These are phyloP conservation scores for Lindgomyces ingoldianus DNA, from an alignment of 495 filamentous ascomycete genomes.

Conservation along the genomic window DNA sequence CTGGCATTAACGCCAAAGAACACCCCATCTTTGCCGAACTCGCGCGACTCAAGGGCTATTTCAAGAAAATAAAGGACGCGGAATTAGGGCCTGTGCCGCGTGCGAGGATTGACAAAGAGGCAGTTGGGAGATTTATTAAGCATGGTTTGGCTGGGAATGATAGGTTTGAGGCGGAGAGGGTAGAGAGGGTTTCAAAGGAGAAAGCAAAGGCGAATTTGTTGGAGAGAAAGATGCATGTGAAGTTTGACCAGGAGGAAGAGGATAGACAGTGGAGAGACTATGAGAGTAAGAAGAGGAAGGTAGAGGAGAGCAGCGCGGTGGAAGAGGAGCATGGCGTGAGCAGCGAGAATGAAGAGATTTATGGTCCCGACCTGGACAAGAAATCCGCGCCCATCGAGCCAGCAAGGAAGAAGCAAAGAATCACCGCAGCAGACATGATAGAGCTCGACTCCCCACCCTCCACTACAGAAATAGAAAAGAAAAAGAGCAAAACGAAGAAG, in stretches of 20 bases:
- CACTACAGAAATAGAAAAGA: background rate
- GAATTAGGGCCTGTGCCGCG: conserved; percentile 49
- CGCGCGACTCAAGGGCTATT: conserved; percentile 82
- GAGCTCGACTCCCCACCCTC: background rate
- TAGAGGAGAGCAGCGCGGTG: conserved; percentile 38
- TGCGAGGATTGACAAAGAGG: conserved; percentile 70
- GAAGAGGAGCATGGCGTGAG: conserved; percentile 28
- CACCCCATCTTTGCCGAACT: conserved; percentile 86
- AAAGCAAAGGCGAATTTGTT: conserved; percentile 44
- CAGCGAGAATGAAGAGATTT: background rate
- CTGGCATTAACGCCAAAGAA: conserved; percentile 74
- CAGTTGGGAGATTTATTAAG: conserved; percentile 77
- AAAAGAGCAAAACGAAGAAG: background rate
- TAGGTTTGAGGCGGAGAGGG: conserved; percentile 46
- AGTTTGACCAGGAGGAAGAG: conserved; percentile 42
- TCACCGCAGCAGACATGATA: background rate
- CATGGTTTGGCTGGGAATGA: conserved; percentile 74
- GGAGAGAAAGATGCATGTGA: conserved; percentile 9
- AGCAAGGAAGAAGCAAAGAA: background rate
- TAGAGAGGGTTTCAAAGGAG: conserved; percentile 43
- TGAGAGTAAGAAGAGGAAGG: conserved; percentile 27
- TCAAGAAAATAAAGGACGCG: conserved; percentile 80
- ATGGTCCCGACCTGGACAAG: background rate
- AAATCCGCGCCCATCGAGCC: background rate
- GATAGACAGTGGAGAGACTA: conserved; percentile 42